A percentile compares a stretch with the other conserved stretches of the same genome.
phyloP scores from a whole-genome alignment of 1,284 basidiomycete species.

The Neonothopanus nambi region DNA sequence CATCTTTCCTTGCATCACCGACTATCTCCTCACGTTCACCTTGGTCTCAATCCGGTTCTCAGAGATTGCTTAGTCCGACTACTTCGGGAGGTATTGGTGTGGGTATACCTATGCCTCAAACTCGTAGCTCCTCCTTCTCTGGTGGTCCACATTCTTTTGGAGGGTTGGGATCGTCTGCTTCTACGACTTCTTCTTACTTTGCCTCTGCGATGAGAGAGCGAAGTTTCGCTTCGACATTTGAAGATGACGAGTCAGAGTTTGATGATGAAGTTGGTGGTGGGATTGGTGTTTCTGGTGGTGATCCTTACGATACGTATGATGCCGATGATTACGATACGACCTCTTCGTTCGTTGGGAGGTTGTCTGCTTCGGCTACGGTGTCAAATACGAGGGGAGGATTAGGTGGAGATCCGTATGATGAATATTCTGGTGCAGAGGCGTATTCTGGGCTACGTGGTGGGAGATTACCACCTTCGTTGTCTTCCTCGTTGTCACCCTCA shows the following conservation, averaged over 20 bases:
- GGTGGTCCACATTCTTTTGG: conserved; percentile 10
- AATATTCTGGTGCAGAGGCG: conserved; percentile 6
- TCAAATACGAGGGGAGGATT: no score
- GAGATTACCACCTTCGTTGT: conserved; percentile 11
- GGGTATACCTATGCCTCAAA: conserved; percentile 42
- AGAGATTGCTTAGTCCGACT: conserved; percentile 37
- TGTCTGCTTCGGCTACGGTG: conserved; percentile 17
- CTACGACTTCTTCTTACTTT: conserved; percentile 41
- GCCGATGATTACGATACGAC: conserved; percentile 4
- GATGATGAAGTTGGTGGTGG: background rate
- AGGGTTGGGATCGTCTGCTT: conserved; percentile 27
- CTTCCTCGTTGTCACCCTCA: conserved; percentile 9
- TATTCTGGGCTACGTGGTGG: background rate
- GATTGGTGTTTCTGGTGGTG: background rate
- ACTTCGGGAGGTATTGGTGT: conserved; percentile 28
- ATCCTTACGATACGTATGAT: background rate
- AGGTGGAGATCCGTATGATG: conserved; percentile 4
- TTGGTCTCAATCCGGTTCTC: conserved; percentile 41
- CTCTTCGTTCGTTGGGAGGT: conserved; percentile 8
- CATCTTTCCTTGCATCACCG: conserved; percentile 51
- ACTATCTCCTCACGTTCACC: conserved; percentile 49
- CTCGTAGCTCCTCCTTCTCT: conserved; percentile 68
- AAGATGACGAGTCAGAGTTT: conserved; percentile 70
- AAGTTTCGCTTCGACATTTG: conserved; percentile 63
- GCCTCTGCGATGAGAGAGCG: conserved; percentile 64